A percentile compares a stretch with the other conserved stretches of the same genome.
These are phyloP conservation scores for Podaxis carcinomalis DNA, from an alignment of 768 basidiomycete genomes.

Conservation along the genomic window DNA sequence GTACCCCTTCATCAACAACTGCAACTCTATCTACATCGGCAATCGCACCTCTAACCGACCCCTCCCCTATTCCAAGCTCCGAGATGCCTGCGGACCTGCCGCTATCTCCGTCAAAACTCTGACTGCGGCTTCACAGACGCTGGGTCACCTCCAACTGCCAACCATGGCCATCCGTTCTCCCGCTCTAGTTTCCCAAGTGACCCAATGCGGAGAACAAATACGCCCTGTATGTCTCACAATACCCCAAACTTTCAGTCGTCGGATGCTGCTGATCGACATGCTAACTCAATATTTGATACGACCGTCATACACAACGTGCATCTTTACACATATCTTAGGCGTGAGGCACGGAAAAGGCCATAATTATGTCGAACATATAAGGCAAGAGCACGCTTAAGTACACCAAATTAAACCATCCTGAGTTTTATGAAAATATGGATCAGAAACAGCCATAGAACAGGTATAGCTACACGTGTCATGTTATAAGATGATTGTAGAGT, in stretches of 20 bases:
- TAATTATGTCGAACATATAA: background rate
- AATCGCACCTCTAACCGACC: background rate
- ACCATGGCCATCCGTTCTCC: background rate
- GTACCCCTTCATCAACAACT: background rate
- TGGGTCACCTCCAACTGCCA: background rate
- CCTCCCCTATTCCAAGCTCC: background rate
- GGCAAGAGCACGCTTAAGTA: background rate
- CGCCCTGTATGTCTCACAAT: too few species aligned
- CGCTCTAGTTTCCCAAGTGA: background rate
- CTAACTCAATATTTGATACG: too few species aligned
- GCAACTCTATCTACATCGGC: background rate
- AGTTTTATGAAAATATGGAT: background rate
- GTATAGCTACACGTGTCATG: background rate
- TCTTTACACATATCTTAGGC: background rate
- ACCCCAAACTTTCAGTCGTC: too few species aligned
- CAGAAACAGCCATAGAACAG: background rate
- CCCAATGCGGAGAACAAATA: too few species aligned
- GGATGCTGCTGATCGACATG: too few species aligned
- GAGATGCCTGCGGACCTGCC: too few species aligned
- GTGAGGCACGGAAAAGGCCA: background rate
- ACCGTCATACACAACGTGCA: background rate
- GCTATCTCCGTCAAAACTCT: background rate
- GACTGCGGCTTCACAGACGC: background rate
- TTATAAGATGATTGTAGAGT: background rate
- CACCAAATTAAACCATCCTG: background rate